These are phyloP conservation scores for Aureobasidium sp. DNA, from an alignment of 2,329 filamentous ascomycete species.

Conservation along the genomic window DNA sequence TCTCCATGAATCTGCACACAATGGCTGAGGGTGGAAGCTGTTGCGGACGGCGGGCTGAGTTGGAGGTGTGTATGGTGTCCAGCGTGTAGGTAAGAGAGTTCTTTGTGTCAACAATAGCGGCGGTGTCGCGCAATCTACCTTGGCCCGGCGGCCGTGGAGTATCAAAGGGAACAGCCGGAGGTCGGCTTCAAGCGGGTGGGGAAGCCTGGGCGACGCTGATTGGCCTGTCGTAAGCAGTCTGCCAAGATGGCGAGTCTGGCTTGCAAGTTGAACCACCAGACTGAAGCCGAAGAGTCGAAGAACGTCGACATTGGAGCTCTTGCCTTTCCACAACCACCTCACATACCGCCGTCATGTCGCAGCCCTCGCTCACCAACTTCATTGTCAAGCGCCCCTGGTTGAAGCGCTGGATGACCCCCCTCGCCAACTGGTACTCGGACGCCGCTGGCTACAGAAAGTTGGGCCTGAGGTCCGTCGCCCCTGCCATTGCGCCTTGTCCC, in stretches of 20 bases:
- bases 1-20: slow-evolving; percentile 9
- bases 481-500: background rate
- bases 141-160: background rate
- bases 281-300: background rate
- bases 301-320: background rate
- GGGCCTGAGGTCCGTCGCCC: slow-evolving; percentile 64
- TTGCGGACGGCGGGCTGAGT: background rate
- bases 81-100: background rate
- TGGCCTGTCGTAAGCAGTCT: background rate
- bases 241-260: background rate
- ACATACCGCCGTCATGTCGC: slow-evolving; percentile 48
- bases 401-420: slow-evolving; percentile 64
- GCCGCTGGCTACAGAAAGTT: slow-evolving; percentile 88
- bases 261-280: background rate
- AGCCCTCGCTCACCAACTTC: slow-evolving; percentile 63
- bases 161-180: background rate
- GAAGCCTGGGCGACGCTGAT: background rate
- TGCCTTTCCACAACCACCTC: background rate
- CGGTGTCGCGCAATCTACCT: background rate
- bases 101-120: background rate
- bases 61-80: background rate
- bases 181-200: background rate
- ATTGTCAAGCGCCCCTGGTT: slow-evolving; percentile 83
- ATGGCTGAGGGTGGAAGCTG: background rate
- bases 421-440: slow-evolving; percentile 82